These are phyloP conservation scores for Quercus glauca DNA, from an alignment of 306 rosid species.

Conservation along the genomic window DNA sequence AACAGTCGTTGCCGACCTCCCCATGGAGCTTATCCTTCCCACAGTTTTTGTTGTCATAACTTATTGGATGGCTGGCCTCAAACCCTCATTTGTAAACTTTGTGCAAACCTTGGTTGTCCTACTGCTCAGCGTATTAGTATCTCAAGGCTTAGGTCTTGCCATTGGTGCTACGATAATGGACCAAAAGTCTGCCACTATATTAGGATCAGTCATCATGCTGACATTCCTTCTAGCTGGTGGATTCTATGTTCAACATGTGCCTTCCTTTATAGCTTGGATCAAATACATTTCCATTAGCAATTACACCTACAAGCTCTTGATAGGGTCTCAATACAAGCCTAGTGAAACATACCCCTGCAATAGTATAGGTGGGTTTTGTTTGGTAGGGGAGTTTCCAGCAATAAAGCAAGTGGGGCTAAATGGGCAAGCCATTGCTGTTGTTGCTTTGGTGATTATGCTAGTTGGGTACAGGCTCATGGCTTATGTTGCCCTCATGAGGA, in stretches of 20 bases:
- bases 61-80: slow-evolving; percentile 64
- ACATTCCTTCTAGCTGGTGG: slow-evolving; percentile 56
- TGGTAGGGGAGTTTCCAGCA: slow-evolving; percentile 40
- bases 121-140: slow-evolving; percentile 46
- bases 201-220: slow-evolving; percentile 64
- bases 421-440: slow-evolving; percentile 18
- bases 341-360: slow-evolving; percentile 50
- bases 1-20: slow-evolving; percentile 48
- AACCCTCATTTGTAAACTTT: slow-evolving; percentile 17
- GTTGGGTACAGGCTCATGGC: slow-evolving; percentile 62
- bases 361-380: slow-evolving; percentile 11
- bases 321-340: slow-evolving; percentile 48
- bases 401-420: slow-evolving; percentile 46
- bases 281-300: slow-evolving; percentile 48
- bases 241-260: slow-evolving; percentile 58
- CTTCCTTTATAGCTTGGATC: slow-evolving; percentile 54
- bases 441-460: slow-evolving; percentile 54
- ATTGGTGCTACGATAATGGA: slow-evolving; percentile 64
- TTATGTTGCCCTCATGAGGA: slow-evolving; percentile 60
- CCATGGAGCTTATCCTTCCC: slow-evolving; percentile 71
- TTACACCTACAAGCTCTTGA: slow-evolving; percentile 47
- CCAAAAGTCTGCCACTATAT: slow-evolving; percentile 47
- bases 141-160: slow-evolving; percentile 74
- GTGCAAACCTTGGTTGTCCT: slow-evolving; percentile 28
- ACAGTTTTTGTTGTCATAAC: slow-evolving; percentile 40